Conservation (phyloP, 768 basidiomycete species). For the Boletales sp. region DNA sequence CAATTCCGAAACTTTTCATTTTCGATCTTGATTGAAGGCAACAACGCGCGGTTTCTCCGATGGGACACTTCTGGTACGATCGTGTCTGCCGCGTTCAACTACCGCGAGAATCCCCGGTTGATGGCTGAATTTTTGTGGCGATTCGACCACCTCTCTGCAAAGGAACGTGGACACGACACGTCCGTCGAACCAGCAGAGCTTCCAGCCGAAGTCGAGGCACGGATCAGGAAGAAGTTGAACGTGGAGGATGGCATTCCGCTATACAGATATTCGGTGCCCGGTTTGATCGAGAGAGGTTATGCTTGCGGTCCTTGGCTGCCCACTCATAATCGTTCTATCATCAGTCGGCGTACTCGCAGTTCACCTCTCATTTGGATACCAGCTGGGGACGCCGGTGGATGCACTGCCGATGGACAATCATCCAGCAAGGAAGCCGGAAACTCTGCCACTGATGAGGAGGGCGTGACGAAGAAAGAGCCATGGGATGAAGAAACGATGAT, state of each 20-base stretch:
- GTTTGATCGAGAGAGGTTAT: neutral
- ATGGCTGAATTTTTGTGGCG: conserved; percentile 1
- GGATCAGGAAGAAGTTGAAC: neutral
- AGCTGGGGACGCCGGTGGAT: no score
- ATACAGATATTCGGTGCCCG: neutral
- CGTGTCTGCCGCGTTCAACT: neutral
- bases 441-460: no score
- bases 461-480: neutral
- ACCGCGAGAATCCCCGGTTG: neutral
- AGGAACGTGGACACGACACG: neutral
- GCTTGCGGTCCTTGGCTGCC: neutral
- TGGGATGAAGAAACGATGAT: neutral
- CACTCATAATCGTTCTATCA: neutral
- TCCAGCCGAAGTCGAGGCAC: no score
- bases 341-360: conserved; percentile 1
- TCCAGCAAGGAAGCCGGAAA: no score
- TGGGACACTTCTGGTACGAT: conserved; percentile 29
- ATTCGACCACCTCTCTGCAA: neutral
- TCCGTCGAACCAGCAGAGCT: no score
- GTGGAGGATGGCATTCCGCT: neutral
- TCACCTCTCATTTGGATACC: neutral
- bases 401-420: no score
- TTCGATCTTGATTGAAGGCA: conserved; percentile 24
- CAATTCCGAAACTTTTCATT: conserved; percentile 34
- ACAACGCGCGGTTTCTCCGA: conserved; percentile 28